Evolutionary conservation across 2,329 filamentous ascomycete species (phyloP).

Genomic region (Aspergillus alliaceus): DNA sequence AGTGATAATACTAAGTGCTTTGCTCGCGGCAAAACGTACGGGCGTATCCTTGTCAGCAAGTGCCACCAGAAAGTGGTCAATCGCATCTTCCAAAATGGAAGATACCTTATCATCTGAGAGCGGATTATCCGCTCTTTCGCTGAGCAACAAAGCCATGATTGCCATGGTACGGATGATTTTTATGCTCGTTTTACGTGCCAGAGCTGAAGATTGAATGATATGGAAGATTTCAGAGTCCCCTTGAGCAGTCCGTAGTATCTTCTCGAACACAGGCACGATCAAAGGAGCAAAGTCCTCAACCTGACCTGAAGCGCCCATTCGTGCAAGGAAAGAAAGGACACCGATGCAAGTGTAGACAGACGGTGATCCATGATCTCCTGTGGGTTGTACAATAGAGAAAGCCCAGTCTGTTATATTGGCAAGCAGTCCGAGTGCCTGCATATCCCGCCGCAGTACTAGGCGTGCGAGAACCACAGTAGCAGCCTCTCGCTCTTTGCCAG

Average conservation of each 20-base stretch:
- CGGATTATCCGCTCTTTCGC: conserved; percentile 32
- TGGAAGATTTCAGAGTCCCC: conserved; percentile 51
- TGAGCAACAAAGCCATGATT: conserved; percentile 61
- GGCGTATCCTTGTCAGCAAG: conserved; percentile 87
- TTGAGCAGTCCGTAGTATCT: conserved; percentile 61
- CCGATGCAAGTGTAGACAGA: conserved; percentile 77
- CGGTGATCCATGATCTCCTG: conserved; percentile 35
- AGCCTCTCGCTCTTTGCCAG: conserved; percentile 86
- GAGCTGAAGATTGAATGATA: conserved; percentile 67
- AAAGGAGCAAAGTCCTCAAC: conserved; percentile 72
- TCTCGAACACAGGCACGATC: conserved; percentile 64
- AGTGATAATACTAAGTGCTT: conserved; percentile 84
- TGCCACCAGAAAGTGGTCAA: conserved; percentile 76
- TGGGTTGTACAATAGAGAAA: conserved; percentile 58
- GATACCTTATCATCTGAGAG: conserved; percentile 35
- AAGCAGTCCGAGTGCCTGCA: conserved; percentile 75
- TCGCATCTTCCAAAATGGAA: conserved; percentile 72
- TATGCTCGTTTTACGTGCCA: conserved; percentile 77
- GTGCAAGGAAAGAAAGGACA: conserved; percentile 74
- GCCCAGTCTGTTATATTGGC: conserved; percentile 70
- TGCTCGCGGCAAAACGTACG: conserved; percentile 86
- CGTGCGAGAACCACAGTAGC: conserved; percentile 81
- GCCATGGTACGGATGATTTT: conserved; percentile 80
- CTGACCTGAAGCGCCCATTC: conserved; percentile 69
- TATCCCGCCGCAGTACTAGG: conserved; percentile 79